Percentiles rank a stretch among this genome's conserved stretches.
phyloP scores from a whole-genome alignment of 2,329 filamentous ascomycete species.

The Aspergillus tamarii region DNA sequence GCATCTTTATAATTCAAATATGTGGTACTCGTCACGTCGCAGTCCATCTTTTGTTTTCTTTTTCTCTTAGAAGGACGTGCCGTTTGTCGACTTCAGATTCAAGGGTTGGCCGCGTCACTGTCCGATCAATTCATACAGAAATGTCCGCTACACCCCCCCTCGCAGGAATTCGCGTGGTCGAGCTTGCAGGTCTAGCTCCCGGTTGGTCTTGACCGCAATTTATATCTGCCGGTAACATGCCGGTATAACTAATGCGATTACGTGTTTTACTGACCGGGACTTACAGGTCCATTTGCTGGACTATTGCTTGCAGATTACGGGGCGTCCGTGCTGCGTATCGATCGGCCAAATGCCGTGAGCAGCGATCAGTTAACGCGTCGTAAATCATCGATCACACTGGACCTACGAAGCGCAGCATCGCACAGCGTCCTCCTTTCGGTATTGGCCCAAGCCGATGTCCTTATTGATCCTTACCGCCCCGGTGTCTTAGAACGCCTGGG shows the following conservation, averaged over 20 bases:
- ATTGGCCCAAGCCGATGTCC: conserved; percentile 67
- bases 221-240: not conserved
- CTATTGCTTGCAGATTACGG: conserved; percentile 88
- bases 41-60: not conserved
- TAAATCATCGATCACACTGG: conserved; percentile 78
- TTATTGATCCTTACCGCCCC: conserved; percentile 93
- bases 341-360: conserved; percentile 62
- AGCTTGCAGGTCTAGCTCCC: conserved; percentile 69
- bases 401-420: conserved; percentile 72
- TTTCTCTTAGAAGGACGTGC: not conserved
- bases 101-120: not conserved
- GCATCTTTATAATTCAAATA: not conserved
- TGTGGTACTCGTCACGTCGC: not conserved
- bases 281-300: conserved; percentile 79
- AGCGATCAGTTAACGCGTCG: conserved; percentile 75
- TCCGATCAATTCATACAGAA: not conserved
- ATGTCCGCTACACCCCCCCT: conserved; percentile 52
- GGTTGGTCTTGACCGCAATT: conserved; percentile 45
- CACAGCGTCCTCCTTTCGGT: conserved; percentile 69
- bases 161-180: conserved; percentile 63
- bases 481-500: conserved; percentile 85
- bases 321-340: conserved; percentile 83
- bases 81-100: not conserved
- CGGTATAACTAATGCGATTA: not conserved
- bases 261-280: conserved; percentile 8